Evolutionary conservation across 139 green algal species (phyloP).

Genomic region (Tetradesmus lagerheimii): DNA sequence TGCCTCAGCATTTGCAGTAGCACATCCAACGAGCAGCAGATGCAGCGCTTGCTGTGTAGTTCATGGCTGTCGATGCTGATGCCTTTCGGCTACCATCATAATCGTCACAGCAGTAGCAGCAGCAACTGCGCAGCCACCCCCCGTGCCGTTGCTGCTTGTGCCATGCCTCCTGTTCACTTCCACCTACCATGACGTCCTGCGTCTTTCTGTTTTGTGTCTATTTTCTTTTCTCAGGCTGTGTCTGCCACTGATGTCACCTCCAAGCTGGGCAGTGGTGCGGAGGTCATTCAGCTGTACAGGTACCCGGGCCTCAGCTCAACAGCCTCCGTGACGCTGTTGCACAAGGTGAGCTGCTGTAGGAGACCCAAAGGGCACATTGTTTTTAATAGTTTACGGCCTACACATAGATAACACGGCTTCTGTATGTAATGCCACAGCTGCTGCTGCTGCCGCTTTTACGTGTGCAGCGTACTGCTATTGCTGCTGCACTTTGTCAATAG

Average conservation of each 20-base stretch:
- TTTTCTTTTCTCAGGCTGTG: neutral
- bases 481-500: neutral
- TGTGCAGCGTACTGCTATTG: too few species aligned
- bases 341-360: constrained; percentile 63
- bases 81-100: neutral
- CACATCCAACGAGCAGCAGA: neutral
- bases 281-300: constrained; percentile 91
- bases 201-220: neutral
- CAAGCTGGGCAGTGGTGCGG: constrained; percentile 24
- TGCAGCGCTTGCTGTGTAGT: neutral
- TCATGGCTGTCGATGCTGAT: neutral
- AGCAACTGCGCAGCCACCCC: neutral
- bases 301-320: constrained; percentile 81
- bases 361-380: too few species aligned
- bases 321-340: constrained; percentile 77
- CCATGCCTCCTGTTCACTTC: neutral
- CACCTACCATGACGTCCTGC: neutral
- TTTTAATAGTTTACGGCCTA: too few species aligned
- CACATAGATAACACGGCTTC: neutral
- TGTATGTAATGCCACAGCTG: neutral
- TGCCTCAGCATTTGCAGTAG: neutral
- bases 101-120: neutral
- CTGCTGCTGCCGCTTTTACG: neutral
- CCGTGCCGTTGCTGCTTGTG: neutral
- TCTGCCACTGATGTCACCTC: neutral